A percentile compares a stretch with the other conserved stretches of the same genome.
These are phyloP conservation scores for Gossypium thurberi DNA, from an alignment of 345 rosid genomes.

Conservation along the genomic window DNA sequence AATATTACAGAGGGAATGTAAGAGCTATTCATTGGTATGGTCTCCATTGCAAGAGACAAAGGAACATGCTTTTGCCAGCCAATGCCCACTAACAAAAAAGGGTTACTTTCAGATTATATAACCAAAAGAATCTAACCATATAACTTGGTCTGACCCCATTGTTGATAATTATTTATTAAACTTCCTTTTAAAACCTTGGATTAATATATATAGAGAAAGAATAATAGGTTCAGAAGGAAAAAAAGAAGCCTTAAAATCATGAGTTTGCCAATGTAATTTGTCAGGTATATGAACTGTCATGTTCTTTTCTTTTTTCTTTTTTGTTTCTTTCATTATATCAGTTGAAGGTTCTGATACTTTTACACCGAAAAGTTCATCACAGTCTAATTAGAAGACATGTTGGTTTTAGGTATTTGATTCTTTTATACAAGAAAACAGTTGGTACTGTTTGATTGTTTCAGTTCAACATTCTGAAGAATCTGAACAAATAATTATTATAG, in stretches of 20 bases:
- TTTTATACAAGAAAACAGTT: not conserved
- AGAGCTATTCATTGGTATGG: not conserved
- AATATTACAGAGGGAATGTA: not conserved
- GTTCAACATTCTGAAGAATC: not conserved
- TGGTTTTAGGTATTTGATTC: not conserved
- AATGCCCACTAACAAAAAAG: not conserved
- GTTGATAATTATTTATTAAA: not conserved
- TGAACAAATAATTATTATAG: too few species aligned
- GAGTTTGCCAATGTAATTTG: not conserved
- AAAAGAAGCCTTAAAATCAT: not conserved
- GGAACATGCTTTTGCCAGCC: constrained; percentile 6
- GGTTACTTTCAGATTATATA: not conserved
- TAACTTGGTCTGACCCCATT: not conserved
- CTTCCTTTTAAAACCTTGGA: too few species aligned
- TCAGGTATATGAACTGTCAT: not conserved
- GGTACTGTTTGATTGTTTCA: not conserved
- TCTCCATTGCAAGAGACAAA: not conserved
- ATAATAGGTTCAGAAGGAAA: too few species aligned
- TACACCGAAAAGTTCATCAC: not conserved
- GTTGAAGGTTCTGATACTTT: not conserved
- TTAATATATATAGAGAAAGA: too few species aligned
- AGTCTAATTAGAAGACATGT: not conserved
- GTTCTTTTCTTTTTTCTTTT: not conserved
- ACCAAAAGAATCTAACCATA: not conserved
- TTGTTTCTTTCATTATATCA: not conserved